Evolutionary conservation across 306 rosid genomes (phyloP), one percentile per base, ranked within the genome.

Genomic region (Benincasa hispida): DNA sequence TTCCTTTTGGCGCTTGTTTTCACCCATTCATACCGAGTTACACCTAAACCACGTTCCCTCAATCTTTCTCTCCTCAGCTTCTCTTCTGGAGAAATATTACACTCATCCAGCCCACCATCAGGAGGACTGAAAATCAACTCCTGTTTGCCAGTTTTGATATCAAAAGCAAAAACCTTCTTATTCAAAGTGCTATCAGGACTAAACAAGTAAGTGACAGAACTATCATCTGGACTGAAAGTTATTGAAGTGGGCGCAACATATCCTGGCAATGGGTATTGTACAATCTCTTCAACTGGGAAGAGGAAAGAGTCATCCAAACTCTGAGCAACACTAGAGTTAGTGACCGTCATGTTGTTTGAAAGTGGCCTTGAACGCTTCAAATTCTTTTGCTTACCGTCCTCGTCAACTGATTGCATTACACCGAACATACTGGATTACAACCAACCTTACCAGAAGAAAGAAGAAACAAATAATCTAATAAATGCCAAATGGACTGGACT

Each of bases 41-140:
- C 99, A 76, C 97, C 99, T 82, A 92, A 82, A 76, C 99, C 97
- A 0, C 97, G 93, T 82, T 92, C 99, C 85, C 96, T 88, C 88
- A 85, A 83, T 85, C 99, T 92, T 87, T 94, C 99, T 86, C 97
- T 87, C 91, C 98, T 87, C 85, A 92, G 78, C 82, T 92, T 92
- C 85, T 92, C 97, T 81, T 94, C 97, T 0, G 92, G 86, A 32
- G 99, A 87, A 77, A 92, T 87, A 78, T 91, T 91, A 72, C 91
- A 87, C 84, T 94, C 97, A 42, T 90, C 97, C n/a, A 90, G 86
- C 73, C 97, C 99, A 6, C 96, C 99, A 77, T 89, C 92, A 0
- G 91, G 96, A 47, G 99, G 96, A 61, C 98, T 87, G 59, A 94
- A 94, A 73, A 89, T 62, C 86, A 89, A 67, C 47, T 90, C 91